Evolutionary conservation across 306 rosid species (phyloP), one percentile per base, ranked within the genome.

Genomic region (Gynostemma pentaphyllum): DNA sequence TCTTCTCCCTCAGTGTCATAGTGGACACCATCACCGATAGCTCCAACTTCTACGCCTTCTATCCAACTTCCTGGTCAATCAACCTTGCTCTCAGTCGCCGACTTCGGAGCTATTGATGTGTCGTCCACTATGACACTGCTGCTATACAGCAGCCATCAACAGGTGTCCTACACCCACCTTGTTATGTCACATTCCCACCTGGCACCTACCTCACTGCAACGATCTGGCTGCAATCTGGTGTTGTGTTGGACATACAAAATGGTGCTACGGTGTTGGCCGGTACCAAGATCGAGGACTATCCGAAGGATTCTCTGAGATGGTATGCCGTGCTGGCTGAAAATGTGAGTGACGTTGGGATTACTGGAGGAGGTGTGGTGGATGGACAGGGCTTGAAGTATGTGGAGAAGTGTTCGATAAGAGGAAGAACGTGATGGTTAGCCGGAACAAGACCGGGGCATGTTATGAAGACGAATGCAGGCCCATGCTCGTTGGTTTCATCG

Each of bases 351-450:
- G 97, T 90, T 2, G 97, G 86, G 55, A 87, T 90, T 67, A 51
- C 61, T 15, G 95, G 97, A 62, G 95, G 97, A n/a, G 95, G 97
- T 2, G 82, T 76, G 62, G 79, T 87, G 68, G 95, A 85, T n/a
- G 97, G 97, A 0, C 96, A 91, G 67, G 92, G 96, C 14, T 39
- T 44, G 85, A 66, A 69, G 28, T 88, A 83, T 11, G 96, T 91
- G n/a, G 75, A 76, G 80, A 77, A 82, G 70, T n/a, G n/a, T 72
- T 82, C 39, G 75, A 88, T 51, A 50, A 44, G 75, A 75, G 80
- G 87, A 92, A 92, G 92, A 88, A 92, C 51, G 70, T 92, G 3
- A 92, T 92, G 98, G 95, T 92, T 47, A 92, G 98, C 41, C 88
- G 98, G 98, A 92, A 92, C 37, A 18, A 56, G 19, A 92, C 90